Base-by-base conservation (phyloP, 495 filamentous ascomycete species). In the Hypomontagnella submonticulosa region DNA sequence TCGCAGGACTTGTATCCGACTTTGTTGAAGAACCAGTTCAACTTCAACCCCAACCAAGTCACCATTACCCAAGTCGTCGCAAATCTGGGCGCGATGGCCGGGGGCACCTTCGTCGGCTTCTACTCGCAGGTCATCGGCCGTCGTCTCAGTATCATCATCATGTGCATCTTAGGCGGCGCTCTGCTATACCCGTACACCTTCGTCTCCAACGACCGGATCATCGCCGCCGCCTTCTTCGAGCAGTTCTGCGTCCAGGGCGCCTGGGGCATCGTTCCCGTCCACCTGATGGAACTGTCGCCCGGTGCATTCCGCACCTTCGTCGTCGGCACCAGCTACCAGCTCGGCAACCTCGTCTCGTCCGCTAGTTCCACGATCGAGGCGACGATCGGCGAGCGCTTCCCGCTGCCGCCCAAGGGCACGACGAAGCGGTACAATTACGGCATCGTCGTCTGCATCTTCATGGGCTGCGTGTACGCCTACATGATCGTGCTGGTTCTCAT, bases 1-100 rank as follows among this genome's bases (percentile, higher is more conserved):
- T 93, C 90, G 4, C 93, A 97, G 75, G 93, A 97, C 76, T 78
- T 96, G 15, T 97, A 96, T 72, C 93, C 93, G 0, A 93, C 91
- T 10, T 87, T 97, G 86, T 75, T 97, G 10, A 71, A 84, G 49
- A 89, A 87, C 69, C 90, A 97, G 75, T 94, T 89, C 77, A 78
- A 79, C 53, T 95, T 96, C 77, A 82, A 79, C 10, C 51, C 84
- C 54, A 82, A 93, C 71, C 84, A 84, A 27, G 88, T 96, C 4
- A 95, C 92, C 0, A 84, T 94, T 4, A 93, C 90, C 10, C 91
- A 95, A 69, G 89, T 96, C 7, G 88, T 95, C 11, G 90, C 91
- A 15, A 95, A 96, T 73, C 79, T 93, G 0, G 92, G 92, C 16
- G 92, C 92, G 30, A 87, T 94, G 77, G 76, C 79, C 0, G 92